Percentiles rank a stretch among this genome's conserved stretches.
These are phyloP conservation scores for Niveomyces coronatus DNA, from an alignment of 2,329 filamentous ascomycete genomes.

Conservation along the genomic window DNA sequence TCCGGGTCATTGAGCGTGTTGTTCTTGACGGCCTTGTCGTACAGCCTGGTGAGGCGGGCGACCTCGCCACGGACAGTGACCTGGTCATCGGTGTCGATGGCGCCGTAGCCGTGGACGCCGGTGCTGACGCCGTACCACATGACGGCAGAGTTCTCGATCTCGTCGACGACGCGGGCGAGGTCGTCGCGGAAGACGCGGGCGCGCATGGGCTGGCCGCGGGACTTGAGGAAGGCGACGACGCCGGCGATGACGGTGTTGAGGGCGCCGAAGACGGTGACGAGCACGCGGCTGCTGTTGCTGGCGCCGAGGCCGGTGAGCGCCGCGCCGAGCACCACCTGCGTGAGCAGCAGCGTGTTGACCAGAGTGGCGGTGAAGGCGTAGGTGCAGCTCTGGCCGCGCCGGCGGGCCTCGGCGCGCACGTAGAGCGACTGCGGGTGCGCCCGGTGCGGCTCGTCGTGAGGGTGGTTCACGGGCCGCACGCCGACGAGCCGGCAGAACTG, in stretches of 20 bases:
- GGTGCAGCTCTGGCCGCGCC: conserved; percentile 11
- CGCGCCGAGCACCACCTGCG: conserved; percentile 15
- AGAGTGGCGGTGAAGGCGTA: conserved; percentile 14
- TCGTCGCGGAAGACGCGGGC: conserved; percentile 16
- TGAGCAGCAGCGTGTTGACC: conserved; percentile 14
- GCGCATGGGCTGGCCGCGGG: conserved; percentile 15
- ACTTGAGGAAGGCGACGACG: conserved; percentile 15
- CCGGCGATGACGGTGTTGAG: conserved; percentile 17
- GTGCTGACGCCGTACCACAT: conserved; percentile 16
- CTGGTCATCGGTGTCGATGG: conserved; percentile 15
- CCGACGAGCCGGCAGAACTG: conserved; percentile 15
- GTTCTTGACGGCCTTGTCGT: conserved; percentile 15
- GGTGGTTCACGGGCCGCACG: conserved; percentile 11
- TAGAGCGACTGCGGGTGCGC: conserved; percentile 14
- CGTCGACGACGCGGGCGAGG: conserved; percentile 15
- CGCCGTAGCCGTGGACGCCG: conserved; percentile 13
- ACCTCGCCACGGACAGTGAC: conserved; percentile 16
- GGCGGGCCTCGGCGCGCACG: conserved; percentile 12
- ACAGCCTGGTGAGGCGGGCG: conserved; percentile 14
- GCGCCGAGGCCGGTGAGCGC: conserved; percentile 15
- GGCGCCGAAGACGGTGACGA: conserved; percentile 15
- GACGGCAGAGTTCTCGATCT: conserved; percentile 16
- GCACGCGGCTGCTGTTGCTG: conserved; percentile 12
- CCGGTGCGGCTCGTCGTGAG: conserved; percentile 9
- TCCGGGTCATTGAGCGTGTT: conserved; percentile 15